These are phyloP conservation scores for Coniochaeta pulveracea DNA, from an alignment of 2,329 filamentous ascomycete species.

Conservation along the genomic window DNA sequence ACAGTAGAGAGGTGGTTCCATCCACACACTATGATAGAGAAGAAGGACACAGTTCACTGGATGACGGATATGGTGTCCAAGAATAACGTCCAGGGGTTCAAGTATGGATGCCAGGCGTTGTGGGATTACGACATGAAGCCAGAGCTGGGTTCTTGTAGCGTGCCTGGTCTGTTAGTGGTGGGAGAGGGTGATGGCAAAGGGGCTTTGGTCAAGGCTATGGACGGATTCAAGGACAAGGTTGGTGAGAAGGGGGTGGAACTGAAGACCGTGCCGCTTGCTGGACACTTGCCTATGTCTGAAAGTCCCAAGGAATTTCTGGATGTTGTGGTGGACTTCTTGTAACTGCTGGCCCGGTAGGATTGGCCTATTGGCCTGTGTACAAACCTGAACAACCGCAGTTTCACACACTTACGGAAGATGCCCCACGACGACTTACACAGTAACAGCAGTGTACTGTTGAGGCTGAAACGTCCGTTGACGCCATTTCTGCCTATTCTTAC, in stretches of 20 bases:
- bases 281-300: conserved; percentile 80
- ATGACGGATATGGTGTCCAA: conserved; percentile 58
- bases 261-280: conserved; percentile 55
- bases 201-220: conserved; percentile 69
- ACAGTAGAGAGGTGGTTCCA: conserved; percentile 78
- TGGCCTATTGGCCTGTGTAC: too few relatives aligned
- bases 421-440: too few relatives aligned
- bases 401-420: too few relatives aligned
- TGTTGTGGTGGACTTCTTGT: conserved; percentile 44
- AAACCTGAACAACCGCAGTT: too few relatives aligned
- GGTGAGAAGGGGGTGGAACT: conserved; percentile 44
- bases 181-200: conserved; percentile 61
- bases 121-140: conserved; percentile 59
- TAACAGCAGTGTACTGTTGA: too few relatives aligned
- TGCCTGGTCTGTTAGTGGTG: conserved; percentile 58
- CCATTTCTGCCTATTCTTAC: too few relatives aligned
- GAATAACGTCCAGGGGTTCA: conserved; percentile 62
- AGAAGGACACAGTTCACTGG: conserved; percentile 32
- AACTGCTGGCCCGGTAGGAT: too few relatives aligned
- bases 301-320: conserved; percentile 56
- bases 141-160: conserved; percentile 38
- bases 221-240: conserved; percentile 51
- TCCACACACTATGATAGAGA: conserved; percentile 32
- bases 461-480: too few relatives aligned
- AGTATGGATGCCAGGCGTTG: conserved; percentile 55